These are phyloP conservation scores for Marasmius tenuissimus DNA, from an alignment of 1,284 basidiomycete genomes.

Conservation along the genomic window DNA sequence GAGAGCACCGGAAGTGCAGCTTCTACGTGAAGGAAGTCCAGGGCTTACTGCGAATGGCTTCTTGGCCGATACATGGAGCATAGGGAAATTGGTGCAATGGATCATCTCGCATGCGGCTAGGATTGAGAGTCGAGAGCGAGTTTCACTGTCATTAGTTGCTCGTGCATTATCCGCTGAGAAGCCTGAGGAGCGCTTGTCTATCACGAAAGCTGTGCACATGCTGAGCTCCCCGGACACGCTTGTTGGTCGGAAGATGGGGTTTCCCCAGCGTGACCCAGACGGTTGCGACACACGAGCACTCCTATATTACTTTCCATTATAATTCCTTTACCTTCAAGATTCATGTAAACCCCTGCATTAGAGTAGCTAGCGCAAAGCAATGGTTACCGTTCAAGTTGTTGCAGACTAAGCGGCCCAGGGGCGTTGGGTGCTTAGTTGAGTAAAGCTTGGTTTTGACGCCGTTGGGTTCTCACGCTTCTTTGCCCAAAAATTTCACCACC, in stretches of 20 bases:
- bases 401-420: too few species aligned
- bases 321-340: too few species aligned
- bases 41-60: not conserved
- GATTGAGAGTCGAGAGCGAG: not conserved
- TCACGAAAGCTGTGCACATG: not conserved
- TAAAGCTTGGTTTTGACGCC: too few species aligned
- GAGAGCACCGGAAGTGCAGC: not conserved
- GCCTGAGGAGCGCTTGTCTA: not conserved
- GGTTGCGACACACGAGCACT: too few species aligned
- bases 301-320: too few species aligned
- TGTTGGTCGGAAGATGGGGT: too few species aligned
- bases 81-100: not conserved
- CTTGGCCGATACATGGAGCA: not conserved
- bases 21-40: not conserved
- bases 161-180: not conserved
- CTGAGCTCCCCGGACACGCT: too few species aligned
- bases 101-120: not conserved
- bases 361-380: too few species aligned
- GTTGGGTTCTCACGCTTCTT: not conserved
- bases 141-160: not conserved
- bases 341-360: too few species aligned
- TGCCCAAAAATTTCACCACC: not conserved
- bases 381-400: too few species aligned
- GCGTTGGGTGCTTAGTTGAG: too few species aligned
- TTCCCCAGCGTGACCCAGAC: too few species aligned